Evolutionary conservation across 1,139 yeast species (phyloP).

Genomic region (Ogataea hybrid): DNA sequence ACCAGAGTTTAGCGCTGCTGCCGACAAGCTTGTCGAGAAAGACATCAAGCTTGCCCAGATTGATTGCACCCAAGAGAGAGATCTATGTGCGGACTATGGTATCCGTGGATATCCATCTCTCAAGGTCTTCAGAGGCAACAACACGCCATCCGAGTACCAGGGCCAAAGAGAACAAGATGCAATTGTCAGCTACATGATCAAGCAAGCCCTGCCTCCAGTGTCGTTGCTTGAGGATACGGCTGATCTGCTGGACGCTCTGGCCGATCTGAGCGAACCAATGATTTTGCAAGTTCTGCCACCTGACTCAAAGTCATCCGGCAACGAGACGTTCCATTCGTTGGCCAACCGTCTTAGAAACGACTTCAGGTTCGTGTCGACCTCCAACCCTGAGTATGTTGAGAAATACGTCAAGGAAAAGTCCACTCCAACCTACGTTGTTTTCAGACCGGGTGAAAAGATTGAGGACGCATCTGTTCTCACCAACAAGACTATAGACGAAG

Average conservation of each 20-base stretch:
- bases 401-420: slow-evolving; percentile 40
- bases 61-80: no score
- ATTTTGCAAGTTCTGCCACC: slow-evolving; percentile 50
- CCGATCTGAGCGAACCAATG: slow-evolving; percentile 49
- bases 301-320: slow-evolving; percentile 37
- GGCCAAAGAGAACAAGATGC: slow-evolving; percentile 85
- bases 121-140: slow-evolving; percentile 73
- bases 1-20: no score
- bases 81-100: no score
- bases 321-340: slow-evolving; percentile 50
- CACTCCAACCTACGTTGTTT: slow-evolving; percentile 48
- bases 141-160: slow-evolving; percentile 57
- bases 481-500: slow-evolving; percentile 37
- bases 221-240: slow-evolving; percentile 46
- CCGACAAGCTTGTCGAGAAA: no score
- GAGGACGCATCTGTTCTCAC: slow-evolving; percentile 43
- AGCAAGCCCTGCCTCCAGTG: slow-evolving; percentile 83
- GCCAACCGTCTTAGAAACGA: slow-evolving; percentile 63
- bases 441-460: slow-evolving; percentile 40
- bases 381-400: slow-evolving; percentile 43
- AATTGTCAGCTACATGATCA: slow-evolving; percentile 75
- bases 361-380: slow-evolving; percentile 57
- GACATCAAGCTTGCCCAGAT: no score
- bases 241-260: slow-evolving; percentile 49
- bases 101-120: slow-evolving; percentile 92